Evolutionary conservation across 129 eudicot species (phyloP).

Genomic region (Tagetes patula): DNA sequence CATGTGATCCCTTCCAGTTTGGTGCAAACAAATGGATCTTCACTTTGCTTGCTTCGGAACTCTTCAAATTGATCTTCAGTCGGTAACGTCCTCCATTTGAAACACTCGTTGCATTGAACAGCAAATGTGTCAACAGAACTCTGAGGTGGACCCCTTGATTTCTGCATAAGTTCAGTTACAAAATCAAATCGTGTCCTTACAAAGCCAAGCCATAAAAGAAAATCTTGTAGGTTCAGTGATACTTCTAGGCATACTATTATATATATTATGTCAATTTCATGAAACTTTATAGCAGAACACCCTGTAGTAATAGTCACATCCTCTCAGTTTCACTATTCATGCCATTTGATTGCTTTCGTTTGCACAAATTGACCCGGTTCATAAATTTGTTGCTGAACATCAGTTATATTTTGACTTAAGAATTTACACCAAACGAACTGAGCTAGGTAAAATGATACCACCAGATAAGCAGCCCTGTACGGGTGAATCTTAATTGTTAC

Average conservation of each 20-base stretch:
- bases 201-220: background rate
- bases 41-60: constrained; percentile 49
- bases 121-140: constrained; percentile 42
- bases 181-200: background rate
- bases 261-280: too few species aligned
- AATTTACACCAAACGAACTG: too few species aligned
- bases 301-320: too few species aligned
- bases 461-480: too few species aligned
- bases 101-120: constrained; percentile 72
- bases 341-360: too few species aligned
- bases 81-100: constrained; percentile 72
- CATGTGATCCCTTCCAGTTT: constrained; percentile 51
- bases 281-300: too few species aligned
- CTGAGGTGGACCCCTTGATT: constrained; percentile 26
- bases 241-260: background rate
- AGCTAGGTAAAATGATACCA: too few species aligned
- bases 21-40: constrained; percentile 67
- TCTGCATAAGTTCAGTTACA: constrained; percentile 27
- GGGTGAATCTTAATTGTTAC: too few species aligned
- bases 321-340: too few species aligned
- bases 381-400: too few species aligned
- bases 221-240: background rate
- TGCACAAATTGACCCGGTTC: too few species aligned
- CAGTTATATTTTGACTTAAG: too few species aligned
- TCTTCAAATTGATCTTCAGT: constrained; percentile 66